These are phyloP conservation scores for Ilyonectria robusta DNA, from an alignment of 2,329 filamentous ascomycete species.

Conservation along the genomic window DNA sequence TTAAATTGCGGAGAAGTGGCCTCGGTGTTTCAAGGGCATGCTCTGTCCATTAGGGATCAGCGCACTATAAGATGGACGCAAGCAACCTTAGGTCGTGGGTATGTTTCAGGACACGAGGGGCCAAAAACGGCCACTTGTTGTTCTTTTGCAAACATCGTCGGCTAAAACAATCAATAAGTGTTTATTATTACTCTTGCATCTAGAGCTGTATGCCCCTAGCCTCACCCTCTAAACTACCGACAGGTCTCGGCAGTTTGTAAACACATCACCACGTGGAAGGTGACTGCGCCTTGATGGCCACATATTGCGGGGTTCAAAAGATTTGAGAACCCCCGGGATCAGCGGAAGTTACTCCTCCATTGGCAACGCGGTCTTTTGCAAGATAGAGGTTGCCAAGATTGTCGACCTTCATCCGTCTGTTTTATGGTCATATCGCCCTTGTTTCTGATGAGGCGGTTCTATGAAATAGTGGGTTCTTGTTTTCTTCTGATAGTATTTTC, in stretches of 20 bases:
- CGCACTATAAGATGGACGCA: too few species aligned
- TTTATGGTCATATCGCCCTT: background rate
- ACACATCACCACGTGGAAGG: background rate
- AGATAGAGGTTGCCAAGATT: background rate
- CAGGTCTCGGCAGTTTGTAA: background rate
- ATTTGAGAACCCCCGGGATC: background rate
- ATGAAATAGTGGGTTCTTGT: background rate
- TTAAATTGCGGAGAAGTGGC: too few species aligned
- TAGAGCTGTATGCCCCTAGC: too few species aligned
- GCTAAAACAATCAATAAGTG: too few species aligned
- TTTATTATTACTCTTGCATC: too few species aligned
- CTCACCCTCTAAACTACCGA: background rate
- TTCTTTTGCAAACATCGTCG: too few species aligned
- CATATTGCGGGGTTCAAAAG: background rate
- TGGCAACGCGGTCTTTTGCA: background rate
- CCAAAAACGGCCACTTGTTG: too few species aligned
- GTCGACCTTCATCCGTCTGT: background rate
- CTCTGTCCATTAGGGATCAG: too few species aligned
- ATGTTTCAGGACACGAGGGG: too few species aligned
- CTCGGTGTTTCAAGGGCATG: too few species aligned
- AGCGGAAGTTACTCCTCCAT: conserved; percentile 2
- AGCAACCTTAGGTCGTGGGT: too few species aligned
- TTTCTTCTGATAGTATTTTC: background rate
- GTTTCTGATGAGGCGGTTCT: background rate
- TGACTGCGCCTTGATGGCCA: background rate